Percentiles rank a stretch among this genome's conserved stretches.
phyloP scores from a whole-genome alignment of 768 basidiomycete genomes.

The Coprinellus micaceus region DNA sequence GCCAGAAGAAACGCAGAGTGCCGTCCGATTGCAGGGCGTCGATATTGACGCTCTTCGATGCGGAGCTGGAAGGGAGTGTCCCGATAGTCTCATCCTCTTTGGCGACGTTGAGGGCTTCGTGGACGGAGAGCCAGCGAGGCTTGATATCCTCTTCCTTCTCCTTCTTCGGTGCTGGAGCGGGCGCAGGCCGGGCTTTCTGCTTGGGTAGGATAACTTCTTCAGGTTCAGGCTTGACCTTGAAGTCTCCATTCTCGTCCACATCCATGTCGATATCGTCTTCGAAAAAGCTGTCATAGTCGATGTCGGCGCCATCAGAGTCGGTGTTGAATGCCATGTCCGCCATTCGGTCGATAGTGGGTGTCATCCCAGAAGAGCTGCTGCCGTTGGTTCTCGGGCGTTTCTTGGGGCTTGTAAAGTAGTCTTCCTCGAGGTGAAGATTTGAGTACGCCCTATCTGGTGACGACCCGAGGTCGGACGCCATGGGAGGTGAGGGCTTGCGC shows the following conservation, averaged over 20 bases:
- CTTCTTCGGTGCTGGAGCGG: slow-evolving; percentile 26
- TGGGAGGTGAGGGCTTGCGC: slow-evolving; percentile 58
- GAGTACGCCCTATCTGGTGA: slow-evolving; percentile 35
- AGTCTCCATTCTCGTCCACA: slow-evolving; percentile 27
- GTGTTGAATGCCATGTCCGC: slow-evolving; percentile 57
- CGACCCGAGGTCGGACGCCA: slow-evolving; percentile 31
- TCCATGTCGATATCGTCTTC: slow-evolving; percentile 44
- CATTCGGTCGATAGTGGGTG: slow-evolving; percentile 57
- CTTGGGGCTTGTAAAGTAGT: slow-evolving; percentile 60
- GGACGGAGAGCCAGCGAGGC: slow-evolving; percentile 71
- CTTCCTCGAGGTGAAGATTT: slow-evolving; percentile 51
- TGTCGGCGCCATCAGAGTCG: slow-evolving; percentile 50
- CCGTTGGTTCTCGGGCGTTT: slow-evolving; percentile 49
- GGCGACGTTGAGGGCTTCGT: slow-evolving; percentile 61
- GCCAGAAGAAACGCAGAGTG: slow-evolving; percentile 89
- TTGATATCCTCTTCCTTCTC: slow-evolving; percentile 41
- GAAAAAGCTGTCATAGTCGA: slow-evolving; percentile 47
- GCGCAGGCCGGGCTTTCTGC: slow-evolving; percentile 7
- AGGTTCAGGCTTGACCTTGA: slow-evolving; percentile 8
- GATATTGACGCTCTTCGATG: slow-evolving; percentile 36
- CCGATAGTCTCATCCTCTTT: slow-evolving; percentile 60
- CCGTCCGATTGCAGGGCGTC: slow-evolving; percentile 80
- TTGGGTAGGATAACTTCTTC: slow-evolving; percentile 23
- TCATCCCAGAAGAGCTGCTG: slow-evolving; percentile 37
- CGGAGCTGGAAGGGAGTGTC: slow-evolving; percentile 33